Base-by-base conservation (phyloP, 805 yeast species). In the Metschnikowia proteae region DNA sequence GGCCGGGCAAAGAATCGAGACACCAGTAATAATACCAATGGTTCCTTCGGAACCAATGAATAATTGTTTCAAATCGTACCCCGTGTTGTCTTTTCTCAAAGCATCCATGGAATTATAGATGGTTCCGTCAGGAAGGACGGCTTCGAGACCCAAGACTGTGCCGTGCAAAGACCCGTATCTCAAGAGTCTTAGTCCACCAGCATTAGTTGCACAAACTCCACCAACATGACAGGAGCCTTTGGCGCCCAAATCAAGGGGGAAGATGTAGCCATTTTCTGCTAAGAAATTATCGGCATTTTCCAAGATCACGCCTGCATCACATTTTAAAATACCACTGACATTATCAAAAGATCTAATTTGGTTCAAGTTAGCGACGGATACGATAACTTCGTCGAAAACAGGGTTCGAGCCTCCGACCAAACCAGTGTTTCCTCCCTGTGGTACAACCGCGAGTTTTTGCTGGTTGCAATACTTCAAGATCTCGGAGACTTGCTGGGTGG, bases 351-450 rank as follows among this genome's bases (percentile, higher is more conserved):
- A 79, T 63, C 96, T 80, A 45, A 92, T 78, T 61, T 84, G 78
- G 74, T 88, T 88, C 74, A 92, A 59, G 59, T 77, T 79, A 32
- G 86, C 69, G 43, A 90, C 70, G 3, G 89, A 84, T 25, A 91
- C 57, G 25, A 91, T 79, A 43, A 91, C 80, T 68, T 91, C 98
- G 66, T 91, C 98, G 66, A 89, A 91, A 0, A 91, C 84, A 0
- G 97, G 97, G 17, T 84, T 81, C 4, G 96, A 86, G 4, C 97
- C 98, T 55, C 97, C 98, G 37, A 91, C 98, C 40, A 91, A 76
- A 27, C 97, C 97, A 1, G 97, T 92, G 68, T 92, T 91, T 58
- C 98, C 98, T 63, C 97, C 97, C 70, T 92, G 97, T 11, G 98
- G 97, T 7, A 89, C 96, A 42, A 91, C 82, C 0, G 97, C 96